Evolutionary conservation across 192 early-diverging fungal genomes (phyloP), one percentile per base, ranked within the genome.

Genomic region (Coemansia sp.): DNA sequence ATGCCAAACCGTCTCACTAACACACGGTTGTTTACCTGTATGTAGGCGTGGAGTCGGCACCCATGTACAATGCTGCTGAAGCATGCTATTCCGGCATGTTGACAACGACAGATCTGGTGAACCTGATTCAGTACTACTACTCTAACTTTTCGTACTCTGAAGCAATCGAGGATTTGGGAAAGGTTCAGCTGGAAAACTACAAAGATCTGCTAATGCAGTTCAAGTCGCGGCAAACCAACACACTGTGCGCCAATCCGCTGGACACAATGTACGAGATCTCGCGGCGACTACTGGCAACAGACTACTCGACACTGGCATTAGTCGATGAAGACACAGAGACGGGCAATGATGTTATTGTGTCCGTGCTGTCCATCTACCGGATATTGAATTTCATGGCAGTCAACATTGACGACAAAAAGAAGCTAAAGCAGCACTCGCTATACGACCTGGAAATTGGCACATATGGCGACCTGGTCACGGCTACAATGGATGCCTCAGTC

Each of bases 51-150:
- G 94, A 95, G 51, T 95, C 93, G 8, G 95, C 95, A 22, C 94
- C 94, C 48, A 81, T 98, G 49, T 98, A 93, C 90, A 90, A 93
- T 63, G 90, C 92, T 3, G 65, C 72, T 2, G 81, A 83, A 6
- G 89, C 92, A 54, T 85, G 85, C 72, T 97, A 94, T 69, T 89
- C 90, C 1, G 96, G 96, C 51, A 95, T 98, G 93, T 82, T 98
- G 73, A 96, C 94, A 15, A 95, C 95, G 8, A 92, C 94, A 1
- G 96, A 98, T 70, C 92, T 98, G 72, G 92, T 98, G 45, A 91
- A 94, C 71, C 75, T 98, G 65, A 93, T 98, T 25, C 87, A 92
- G 69, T 93, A 93, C 78, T 94, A 96, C 76, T 94, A 96, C 73
- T 85, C 84, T 35, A 86, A 92, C 61, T 84, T 90, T 15, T 89